These are phyloP conservation scores for Cercospora janseana DNA, from an alignment of 2,329 filamentous ascomycete species.

Conservation along the genomic window DNA sequence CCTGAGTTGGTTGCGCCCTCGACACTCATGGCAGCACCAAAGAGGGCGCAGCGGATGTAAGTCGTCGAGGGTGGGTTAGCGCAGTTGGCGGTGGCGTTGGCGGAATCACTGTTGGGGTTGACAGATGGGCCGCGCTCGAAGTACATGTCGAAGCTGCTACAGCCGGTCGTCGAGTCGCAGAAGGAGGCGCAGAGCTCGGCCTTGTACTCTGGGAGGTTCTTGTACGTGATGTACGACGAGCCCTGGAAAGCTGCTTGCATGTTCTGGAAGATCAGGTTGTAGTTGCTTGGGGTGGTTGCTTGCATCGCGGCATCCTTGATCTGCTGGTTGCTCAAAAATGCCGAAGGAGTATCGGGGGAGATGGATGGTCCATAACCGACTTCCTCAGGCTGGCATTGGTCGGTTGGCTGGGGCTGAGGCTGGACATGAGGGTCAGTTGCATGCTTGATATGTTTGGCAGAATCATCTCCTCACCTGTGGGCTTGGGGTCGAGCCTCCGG, in stretches of 20 bases:
- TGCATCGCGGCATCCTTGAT: neutral
- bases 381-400: neutral
- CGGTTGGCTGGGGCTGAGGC: constrained; percentile 4
- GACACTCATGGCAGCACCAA: constrained; percentile 38
- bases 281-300: constrained; percentile 17
- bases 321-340: neutral
- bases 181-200: constrained; percentile 32
- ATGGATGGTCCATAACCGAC: constrained; percentile 1
- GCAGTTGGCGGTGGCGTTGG: constrained; percentile 35
- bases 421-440: neutral
- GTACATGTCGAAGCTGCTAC: constrained; percentile 40
- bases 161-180: constrained; percentile 36
- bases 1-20: constrained; percentile 34
- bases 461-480: too few relatives aligned
- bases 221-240: constrained; percentile 37
- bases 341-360: constrained; percentile 5
- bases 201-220: constrained; percentile 36
- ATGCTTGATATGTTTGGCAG: too few relatives aligned
- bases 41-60: constrained; percentile 44
- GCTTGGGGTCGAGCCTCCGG: neutral
- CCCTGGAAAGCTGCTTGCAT: constrained; percentile 33
- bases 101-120: constrained; percentile 30
- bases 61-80: constrained; percentile 40
- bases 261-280: constrained; percentile 36
- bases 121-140: constrained; percentile 38